These are phyloP conservation scores for Wallacemonas sp. DNA, from an alignment of 208 protist genomes.

Conservation along the genomic window DNA sequence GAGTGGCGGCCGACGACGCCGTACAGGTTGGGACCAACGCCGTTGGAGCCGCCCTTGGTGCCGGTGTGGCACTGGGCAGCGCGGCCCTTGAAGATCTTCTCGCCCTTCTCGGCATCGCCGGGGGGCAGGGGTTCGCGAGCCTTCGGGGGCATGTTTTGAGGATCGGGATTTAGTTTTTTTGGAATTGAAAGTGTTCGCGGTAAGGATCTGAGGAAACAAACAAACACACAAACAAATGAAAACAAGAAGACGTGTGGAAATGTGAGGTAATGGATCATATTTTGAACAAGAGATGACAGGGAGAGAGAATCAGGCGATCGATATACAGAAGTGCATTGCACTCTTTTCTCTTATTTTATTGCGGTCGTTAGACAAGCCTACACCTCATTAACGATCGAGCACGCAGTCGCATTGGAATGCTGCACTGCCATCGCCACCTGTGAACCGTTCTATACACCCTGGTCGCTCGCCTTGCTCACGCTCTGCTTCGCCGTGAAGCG, in stretches of 20 bases:
- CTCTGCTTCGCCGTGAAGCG: too few species aligned
- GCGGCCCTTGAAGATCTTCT: conserved; percentile 94
- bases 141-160: conserved; percentile 68
- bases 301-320: too few species aligned
- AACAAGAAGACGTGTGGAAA: background rate
- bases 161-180: conserved; percentile 8
- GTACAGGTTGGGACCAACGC: conserved; percentile 92
- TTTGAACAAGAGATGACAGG: too few species aligned
- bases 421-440: too few species aligned
- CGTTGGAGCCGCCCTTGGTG: conserved; percentile 87
- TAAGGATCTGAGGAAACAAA: background rate
- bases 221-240: background rate
- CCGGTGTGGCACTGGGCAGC: conserved; percentile 95
- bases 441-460: too few species aligned
- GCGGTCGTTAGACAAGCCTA: too few species aligned
- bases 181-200: conserved; percentile 11
- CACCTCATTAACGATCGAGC: too few species aligned
- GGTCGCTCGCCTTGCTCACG: too few species aligned
- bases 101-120: conserved; percentile 79
- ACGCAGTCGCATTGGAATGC: too few species aligned
- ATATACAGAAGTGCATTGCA: too few species aligned
- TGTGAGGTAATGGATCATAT: too few species aligned
- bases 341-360: too few species aligned
- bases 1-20: conserved; percentile 92
- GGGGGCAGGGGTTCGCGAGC: conserved; percentile 63